Conservation (phyloP, 352 stramenopile genomes). For the Pythium scleroteichum region DNA sequence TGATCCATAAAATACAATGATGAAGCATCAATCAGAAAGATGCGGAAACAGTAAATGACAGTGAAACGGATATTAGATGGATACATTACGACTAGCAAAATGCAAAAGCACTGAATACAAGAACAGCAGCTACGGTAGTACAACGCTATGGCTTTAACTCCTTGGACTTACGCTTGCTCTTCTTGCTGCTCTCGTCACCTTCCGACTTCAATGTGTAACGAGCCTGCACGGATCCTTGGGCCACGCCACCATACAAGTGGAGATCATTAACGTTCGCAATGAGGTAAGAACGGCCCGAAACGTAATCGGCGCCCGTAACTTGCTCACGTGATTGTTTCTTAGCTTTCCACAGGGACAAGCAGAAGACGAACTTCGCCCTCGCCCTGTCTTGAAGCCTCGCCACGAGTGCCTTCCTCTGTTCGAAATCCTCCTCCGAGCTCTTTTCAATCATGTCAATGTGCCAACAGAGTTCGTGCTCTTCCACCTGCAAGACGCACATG, state of each 20-base stretch:
- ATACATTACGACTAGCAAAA: too few relatives aligned
- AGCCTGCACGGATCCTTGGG: conserved; percentile 11
- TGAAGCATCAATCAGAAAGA: too few relatives aligned
- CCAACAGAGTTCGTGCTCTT: background rate
- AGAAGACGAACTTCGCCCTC: conserved; percentile 5
- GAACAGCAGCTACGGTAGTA: background rate
- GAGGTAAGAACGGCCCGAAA: background rate
- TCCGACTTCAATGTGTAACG: background rate
- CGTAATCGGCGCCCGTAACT: conserved; percentile 5
- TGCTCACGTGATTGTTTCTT: conserved; percentile 13
- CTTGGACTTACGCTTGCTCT: conserved; percentile 5
- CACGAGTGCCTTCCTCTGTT: background rate
- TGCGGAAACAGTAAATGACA: too few relatives aligned
- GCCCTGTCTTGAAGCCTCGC: background rate
- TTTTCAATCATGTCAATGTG: conserved; percentile 12
- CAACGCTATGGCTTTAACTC: background rate
- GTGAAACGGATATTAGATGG: too few relatives aligned
- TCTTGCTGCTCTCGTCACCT: background rate
- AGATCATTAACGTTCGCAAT: background rate
- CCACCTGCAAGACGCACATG: conserved; percentile 1
- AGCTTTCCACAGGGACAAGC: conserved; percentile 12
- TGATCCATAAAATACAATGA: too few relatives aligned
- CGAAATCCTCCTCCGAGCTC: conserved; percentile 2
- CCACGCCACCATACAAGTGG: background rate
- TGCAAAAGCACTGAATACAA: too few relatives aligned